phyloP scores from a whole-genome alignment of 1,284 basidiomycete species.

The Athelia sp. region DNA sequence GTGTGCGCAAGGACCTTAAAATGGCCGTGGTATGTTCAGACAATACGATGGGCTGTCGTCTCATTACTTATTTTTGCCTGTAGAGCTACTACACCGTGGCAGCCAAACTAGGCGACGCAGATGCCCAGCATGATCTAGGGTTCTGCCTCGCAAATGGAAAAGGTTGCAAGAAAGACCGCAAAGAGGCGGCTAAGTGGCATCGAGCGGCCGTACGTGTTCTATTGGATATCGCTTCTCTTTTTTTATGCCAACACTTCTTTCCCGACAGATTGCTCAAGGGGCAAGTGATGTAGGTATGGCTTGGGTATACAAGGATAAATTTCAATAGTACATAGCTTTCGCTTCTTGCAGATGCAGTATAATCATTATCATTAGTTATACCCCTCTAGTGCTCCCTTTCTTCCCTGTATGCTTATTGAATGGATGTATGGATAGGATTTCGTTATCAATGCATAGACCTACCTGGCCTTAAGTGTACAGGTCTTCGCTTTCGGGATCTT shows the following conservation, averaged over 20 bases:
- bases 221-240: constrained; percentile 4
- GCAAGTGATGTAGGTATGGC: constrained; percentile 76
- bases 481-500: not conserved
- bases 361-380: not conserved
- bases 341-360: not conserved
- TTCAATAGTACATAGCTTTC: constrained; percentile 13
- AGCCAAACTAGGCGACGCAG: constrained; percentile 78
- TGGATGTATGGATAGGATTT: not conserved
- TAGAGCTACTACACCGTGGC: constrained; percentile 85
- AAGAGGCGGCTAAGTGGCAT: constrained; percentile 86
- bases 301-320: constrained; percentile 87
- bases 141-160: constrained; percentile 85
- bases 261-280: constrained; percentile 63
- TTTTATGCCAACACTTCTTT: too few relatives aligned
- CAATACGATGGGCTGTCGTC: constrained; percentile 3
- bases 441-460: not conserved
- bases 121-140: constrained; percentile 82
- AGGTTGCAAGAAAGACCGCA: constrained; percentile 86
- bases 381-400: not conserved
- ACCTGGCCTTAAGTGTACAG: not conserved
- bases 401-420: not conserved
- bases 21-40: constrained; percentile 68
- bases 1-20: constrained; percentile 78
- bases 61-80: constrained; percentile 8
- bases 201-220: constrained; percentile 63